Evolutionary conservation across 208 protist genomes (phyloP).

Genomic region (Trypanosoma scelopori): DNA sequence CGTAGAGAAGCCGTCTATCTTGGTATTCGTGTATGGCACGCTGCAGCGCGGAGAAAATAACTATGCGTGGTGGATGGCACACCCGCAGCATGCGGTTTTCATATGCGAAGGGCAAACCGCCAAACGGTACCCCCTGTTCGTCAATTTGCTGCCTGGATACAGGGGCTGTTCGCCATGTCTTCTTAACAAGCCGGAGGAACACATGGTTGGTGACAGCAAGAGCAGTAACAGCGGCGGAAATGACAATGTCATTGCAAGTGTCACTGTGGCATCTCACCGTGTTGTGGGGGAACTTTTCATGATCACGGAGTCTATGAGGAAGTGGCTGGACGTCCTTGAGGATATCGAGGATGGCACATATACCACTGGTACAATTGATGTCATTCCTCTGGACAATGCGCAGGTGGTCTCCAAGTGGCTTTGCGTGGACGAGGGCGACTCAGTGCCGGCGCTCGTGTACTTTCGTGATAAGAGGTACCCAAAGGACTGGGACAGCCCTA

Average conservation of each 20-base stretch:
- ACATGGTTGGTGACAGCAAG: conserved; percentile 6
- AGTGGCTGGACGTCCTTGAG: conserved; percentile 63
- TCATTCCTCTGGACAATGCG: conserved; percentile 29
- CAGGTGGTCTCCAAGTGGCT: conserved; percentile 21
- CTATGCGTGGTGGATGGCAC: conserved; percentile 68
- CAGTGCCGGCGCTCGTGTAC: conserved; percentile 38
- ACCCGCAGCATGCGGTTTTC: conserved; percentile 45
- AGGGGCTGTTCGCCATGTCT: conserved; percentile 55
- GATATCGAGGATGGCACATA: conserved; percentile 39
- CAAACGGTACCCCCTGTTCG: conserved; percentile 60
- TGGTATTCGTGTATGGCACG: conserved; percentile 79
- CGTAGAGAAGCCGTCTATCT: conserved; percentile 7
- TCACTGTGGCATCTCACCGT: conserved; percentile 20
- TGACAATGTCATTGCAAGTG: background rate
- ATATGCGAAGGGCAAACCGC: conserved; percentile 41
- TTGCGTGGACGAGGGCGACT: conserved; percentile 15
- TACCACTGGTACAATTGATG: conserved; percentile 26
- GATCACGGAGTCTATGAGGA: conserved; percentile 49
- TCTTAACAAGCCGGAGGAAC: conserved; percentile 38
- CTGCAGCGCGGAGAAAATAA: conserved; percentile 67
- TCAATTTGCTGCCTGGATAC: conserved; percentile 43
- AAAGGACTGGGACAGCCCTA: conserved; percentile 38
- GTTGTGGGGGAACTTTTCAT: conserved; percentile 68
- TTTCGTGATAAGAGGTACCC: conserved; percentile 48
- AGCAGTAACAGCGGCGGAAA: background rate